Base-by-base conservation (phyloP, 768 basidiomycete genomes). In the Crassisporium funariophilum region DNA sequence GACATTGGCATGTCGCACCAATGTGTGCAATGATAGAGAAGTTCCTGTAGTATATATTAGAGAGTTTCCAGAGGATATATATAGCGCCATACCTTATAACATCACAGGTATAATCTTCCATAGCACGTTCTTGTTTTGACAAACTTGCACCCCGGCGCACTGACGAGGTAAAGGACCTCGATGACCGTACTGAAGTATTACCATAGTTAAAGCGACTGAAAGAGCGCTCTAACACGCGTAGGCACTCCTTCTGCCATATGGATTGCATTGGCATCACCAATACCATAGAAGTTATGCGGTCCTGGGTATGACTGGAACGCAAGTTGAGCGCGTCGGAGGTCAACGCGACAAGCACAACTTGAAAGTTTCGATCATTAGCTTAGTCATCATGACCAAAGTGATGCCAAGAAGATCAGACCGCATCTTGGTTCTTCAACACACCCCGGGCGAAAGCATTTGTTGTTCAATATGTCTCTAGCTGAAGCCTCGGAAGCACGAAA, bases 11-110 rank as follows among this genome's bases (percentile, higher is more conserved):
- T 16, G 9, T 33, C 48, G 21, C 57, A 84, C 92, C 93, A 56
- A 97, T 97, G 65, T 98, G 95, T 1, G 94, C 94, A 62, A 98
- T 95, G 55, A 98, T 93, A 8, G 93, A 95, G 65, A 98, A 93
- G 65, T 98, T 98, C 43, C 88, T 89, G 31, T 17, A 5, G 45
- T 54, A 40, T n/a, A 29, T 29, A 24, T 1, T 41, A 34, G 22
- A n/a, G 16, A 12, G 9, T 16, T 20, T 4, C 33, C 27, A 11
- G 37, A 17, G 34, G 22, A 29, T 12, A 33, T 23, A 12, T 5
- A 15, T 9, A 10, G 19, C 16, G 40, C 37, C 53, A 22, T 47
- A 88, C 89, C 89, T 77, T 51, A 91, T 85, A 15, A 75, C 60
- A 35, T 91, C 81, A 57, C 81, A 81, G 0, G 83, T 71, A 64